These are phyloP conservation scores for Cystoderma amianthinum DNA, from an alignment of 768 basidiomycete species.

Conservation along the genomic window DNA sequence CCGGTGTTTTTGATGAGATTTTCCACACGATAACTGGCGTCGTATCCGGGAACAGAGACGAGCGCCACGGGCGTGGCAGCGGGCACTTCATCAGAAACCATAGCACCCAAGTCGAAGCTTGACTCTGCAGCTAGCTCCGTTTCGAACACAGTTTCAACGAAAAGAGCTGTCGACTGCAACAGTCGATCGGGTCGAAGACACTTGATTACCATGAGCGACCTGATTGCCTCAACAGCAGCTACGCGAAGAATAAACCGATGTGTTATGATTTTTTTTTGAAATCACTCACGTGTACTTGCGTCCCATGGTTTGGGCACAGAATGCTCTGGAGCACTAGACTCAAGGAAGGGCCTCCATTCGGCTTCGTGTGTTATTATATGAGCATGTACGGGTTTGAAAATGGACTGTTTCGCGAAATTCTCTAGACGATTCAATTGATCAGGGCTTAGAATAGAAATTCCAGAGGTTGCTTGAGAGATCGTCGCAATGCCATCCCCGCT, in stretches of 20 bases:
- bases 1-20: constrained; percentile 75
- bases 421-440: constrained; percentile 69
- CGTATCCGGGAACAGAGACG: constrained; percentile 92
- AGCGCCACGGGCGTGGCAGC: constrained; percentile 82
- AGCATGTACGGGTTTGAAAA: constrained; percentile 72
- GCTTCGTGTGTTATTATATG: constrained; percentile 56
- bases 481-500: constrained; percentile 62
- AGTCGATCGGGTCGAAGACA: constrained; percentile 92
- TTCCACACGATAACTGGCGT: constrained; percentile 96
- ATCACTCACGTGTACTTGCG: constrained; percentile 61
- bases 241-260: constrained; percentile 4
- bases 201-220: constrained; percentile 75
- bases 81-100: constrained; percentile 76
- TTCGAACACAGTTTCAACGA: constrained; percentile 73
- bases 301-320: constrained; percentile 77
- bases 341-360: constrained; percentile 68
- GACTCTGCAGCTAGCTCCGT: constrained; percentile 72
- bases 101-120: constrained; percentile 64
- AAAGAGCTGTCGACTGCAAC: constrained; percentile 71
- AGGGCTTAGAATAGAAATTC: constrained; percentile 45
- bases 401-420: constrained; percentile 59
- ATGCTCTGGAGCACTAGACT: constrained; percentile 59
- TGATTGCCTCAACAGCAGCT: constrained; percentile 73
- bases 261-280: background rate
- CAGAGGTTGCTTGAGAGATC: constrained; percentile 21